Percentiles rank a stretch among this genome's conserved stretches.
These are phyloP conservation scores for Gossypioides kirkii DNA, from an alignment of 345 rosid species.

Conservation along the genomic window DNA sequence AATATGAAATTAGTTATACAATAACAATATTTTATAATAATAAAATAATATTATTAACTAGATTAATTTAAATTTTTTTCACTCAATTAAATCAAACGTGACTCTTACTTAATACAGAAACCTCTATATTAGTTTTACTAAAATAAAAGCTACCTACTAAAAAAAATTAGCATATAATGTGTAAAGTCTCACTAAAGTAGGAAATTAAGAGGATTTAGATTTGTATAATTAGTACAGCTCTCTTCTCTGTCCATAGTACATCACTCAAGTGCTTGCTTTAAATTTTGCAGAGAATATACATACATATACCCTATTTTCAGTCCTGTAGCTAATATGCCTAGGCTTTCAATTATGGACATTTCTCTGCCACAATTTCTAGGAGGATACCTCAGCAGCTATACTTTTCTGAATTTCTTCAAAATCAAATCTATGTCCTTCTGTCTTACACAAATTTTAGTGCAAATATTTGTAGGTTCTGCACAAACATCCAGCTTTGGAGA, in stretches of 20 bases:
- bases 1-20: too few relatives aligned
- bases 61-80: too few relatives aligned
- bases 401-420: slow-evolving; percentile 5
- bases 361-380: slow-evolving; percentile 7
- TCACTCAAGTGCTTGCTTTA: neutral
- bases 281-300: neutral
- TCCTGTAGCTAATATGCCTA: neutral
- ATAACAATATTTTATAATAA: too few relatives aligned
- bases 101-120: too few relatives aligned
- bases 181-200: neutral
- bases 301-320: neutral
- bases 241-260: neutral
- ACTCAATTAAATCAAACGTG: too few relatives aligned
- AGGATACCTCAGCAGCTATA: slow-evolving; percentile 4
- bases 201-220: neutral
- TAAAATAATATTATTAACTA: too few relatives aligned
- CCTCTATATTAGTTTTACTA: too few relatives aligned
- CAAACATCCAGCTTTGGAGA: neutral
- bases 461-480: neutral
- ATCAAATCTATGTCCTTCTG: neutral
- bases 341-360: neutral
- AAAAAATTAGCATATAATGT: slow-evolving; percentile 10
- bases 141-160: slow-evolving; percentile 25
- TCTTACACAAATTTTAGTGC: neutral
- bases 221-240: neutral